These are phyloP conservation scores for Cyclospora cayetanensis DNA, from an alignment of 169 alveolate species.

Conservation along the genomic window DNA sequence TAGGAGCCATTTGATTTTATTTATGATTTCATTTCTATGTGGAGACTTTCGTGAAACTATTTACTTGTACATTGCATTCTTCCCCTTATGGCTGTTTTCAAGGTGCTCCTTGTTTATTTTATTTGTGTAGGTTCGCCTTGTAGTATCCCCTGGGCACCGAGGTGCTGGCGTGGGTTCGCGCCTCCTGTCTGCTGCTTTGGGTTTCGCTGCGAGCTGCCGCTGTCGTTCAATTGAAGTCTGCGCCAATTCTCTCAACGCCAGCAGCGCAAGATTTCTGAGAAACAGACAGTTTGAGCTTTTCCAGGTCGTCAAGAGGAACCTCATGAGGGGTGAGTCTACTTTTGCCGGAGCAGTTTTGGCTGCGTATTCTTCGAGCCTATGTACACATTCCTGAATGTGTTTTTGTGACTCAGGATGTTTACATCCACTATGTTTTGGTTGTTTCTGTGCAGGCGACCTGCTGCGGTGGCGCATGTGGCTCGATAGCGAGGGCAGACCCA, in stretches of 20 bases:
- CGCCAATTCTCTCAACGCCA: slow-evolving; percentile 38
- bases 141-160: slow-evolving; percentile 44
- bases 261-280: slow-evolving; percentile 58
- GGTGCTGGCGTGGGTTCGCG: slow-evolving; percentile 62
- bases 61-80: background rate
- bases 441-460: slow-evolving; percentile 23
- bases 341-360: too few species aligned
- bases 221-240: slow-evolving; percentile 52
- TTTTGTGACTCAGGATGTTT: background rate
- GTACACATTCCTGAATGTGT: too few species aligned
- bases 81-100: background rate
- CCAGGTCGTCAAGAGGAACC: slow-evolving; percentile 56
- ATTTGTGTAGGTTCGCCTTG: slow-evolving; percentile 47
- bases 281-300: slow-evolving; percentile 55
- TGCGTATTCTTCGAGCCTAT: too few species aligned
- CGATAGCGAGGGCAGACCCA: slow-evolving; percentile 46
- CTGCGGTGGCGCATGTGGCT: slow-evolving; percentile 55
- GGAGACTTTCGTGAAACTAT: background rate
- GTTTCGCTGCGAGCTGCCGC: slow-evolving; percentile 59
- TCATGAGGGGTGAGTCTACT: slow-evolving; percentile 54
- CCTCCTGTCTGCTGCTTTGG: slow-evolving; percentile 17
- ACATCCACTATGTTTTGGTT: background rate
- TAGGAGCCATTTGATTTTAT: background rate
- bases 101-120: background rate
- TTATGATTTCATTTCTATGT: background rate